Evolutionary conservation across 2,329 filamentous ascomycete genomes (phyloP), one percentile per base, ranked within the genome.

Genomic region (Ceratocystiopsis minuta): DNA sequence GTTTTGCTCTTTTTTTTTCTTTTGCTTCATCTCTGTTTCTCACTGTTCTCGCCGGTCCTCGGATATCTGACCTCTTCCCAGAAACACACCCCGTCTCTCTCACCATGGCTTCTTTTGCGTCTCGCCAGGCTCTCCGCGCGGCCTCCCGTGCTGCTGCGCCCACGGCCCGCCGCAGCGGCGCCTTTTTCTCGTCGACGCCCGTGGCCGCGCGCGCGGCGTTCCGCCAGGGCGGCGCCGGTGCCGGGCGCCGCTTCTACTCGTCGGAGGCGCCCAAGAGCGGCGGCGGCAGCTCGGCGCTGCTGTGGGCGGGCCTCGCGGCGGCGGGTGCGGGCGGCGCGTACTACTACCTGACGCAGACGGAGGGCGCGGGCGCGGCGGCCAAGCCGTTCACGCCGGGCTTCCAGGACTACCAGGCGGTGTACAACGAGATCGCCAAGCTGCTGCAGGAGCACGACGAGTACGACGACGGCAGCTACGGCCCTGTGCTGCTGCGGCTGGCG

Each of bases 391-490:
- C 66, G 40, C 84, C 86, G 46, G 80, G 73, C 55, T 75, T 80
- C 63, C 78, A 80, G 53, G 86, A 98, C 63, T 96, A 94, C 69
- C 86, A 95, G 69, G 80, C 83, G 62, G 84, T 96, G 42, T 96
- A 96, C 68, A 74, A 95, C 59, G 79, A 78, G 56, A 77, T 96
- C 53, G 87, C 88, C 43, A 63, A 68, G 55, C 70, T 70, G 46
- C 67, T 96, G 43, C 79, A 90, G 61, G 83, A 95, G 64, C 77
- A 93, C 57, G 84, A 90, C 53, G 80, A 95, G 51, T 96, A 96
- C 60, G 88, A 96, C 55, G 88, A 98, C 60, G 88, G 90, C 52
- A 90, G 81, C 66, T 96, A 92, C 58, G 88, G 86, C 44, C 90
- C 88, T 24, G 86, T 96, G 46, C 68, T 96, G 43, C 65, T 96